These are phyloP conservation scores for Aulographum hederae DNA, from an alignment of 2,329 filamentous ascomycete species.

Conservation along the genomic window DNA sequence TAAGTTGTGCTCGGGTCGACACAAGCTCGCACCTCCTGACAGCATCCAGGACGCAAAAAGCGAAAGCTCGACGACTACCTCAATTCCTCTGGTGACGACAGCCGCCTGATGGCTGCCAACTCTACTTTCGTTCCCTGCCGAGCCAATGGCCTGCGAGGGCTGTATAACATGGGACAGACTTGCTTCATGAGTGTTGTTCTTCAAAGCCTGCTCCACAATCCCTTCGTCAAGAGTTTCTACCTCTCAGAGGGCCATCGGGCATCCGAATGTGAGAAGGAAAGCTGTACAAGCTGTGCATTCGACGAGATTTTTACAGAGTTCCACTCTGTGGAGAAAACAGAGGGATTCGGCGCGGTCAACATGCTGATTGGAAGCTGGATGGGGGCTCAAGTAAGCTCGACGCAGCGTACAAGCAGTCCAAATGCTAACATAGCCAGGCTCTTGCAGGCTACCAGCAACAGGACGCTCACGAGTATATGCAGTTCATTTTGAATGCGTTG, in stretches of 20 bases:
- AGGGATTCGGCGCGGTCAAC: conserved; percentile 78
- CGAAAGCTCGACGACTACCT: conserved; percentile 53
- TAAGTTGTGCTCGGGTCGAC: conserved; percentile 17
- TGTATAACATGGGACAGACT: conserved; percentile 96
- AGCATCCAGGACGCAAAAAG: conserved; percentile 38
- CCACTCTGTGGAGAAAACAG: conserved; percentile 56
- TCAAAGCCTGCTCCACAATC: conserved; percentile 86
- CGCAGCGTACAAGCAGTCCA: neutral
- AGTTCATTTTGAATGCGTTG: conserved; percentile 82
- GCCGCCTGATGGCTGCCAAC: conserved; percentile 59
- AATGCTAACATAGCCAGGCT: conserved; percentile 10
- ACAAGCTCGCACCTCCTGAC: neutral
- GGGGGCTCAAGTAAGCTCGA: conserved; percentile 43
- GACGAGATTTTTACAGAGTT: conserved; percentile 46
- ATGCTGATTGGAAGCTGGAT: conserved; percentile 85
- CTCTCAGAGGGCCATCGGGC: conserved; percentile 76
- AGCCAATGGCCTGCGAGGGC: conserved; percentile 71
- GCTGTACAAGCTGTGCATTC: conserved; percentile 41
- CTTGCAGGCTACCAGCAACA: conserved; percentile 81
- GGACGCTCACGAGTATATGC: conserved; percentile 93
- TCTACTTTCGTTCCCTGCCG: conserved; percentile 66
- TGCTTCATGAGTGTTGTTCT: conserved; percentile 97
- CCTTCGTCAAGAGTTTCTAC: conserved; percentile 79
- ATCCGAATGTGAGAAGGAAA: conserved; percentile 39
- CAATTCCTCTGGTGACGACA: conserved; percentile 40